Percentiles rank a stretch among this genome's conserved stretches.
Conservation (phyloP, 2,329 filamentous ascomycete species). For the Trichoderma atrobrunneum region DNA sequence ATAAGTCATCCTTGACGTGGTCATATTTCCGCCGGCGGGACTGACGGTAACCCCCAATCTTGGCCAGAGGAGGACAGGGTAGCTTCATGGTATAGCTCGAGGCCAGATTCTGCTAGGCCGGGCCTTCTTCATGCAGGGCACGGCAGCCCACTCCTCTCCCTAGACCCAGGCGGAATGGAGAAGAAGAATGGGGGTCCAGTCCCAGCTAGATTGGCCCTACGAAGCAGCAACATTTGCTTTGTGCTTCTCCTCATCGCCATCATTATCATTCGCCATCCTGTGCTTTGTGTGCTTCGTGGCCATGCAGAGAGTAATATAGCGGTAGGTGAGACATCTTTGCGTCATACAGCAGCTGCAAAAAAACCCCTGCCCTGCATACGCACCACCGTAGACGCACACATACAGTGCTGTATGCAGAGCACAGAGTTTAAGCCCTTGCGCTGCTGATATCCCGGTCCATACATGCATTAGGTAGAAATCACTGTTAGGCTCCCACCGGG, state of each 20-base stretch:
- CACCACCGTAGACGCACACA: not conserved
- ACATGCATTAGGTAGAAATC: constrained; percentile 11
- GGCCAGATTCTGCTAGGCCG: constrained; percentile 7
- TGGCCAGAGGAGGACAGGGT: not conserved
- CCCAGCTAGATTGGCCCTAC: not conserved
- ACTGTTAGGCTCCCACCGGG: not conserved
- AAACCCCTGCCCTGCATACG: not conserved
- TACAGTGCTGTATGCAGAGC: not conserved
- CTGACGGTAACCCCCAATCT: not conserved
- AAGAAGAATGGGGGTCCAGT: not conserved
- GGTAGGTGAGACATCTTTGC: not conserved
- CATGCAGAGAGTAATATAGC: not conserved
- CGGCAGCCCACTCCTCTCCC: not conserved
- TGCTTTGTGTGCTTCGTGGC: not conserved
- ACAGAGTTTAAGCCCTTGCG: not conserved
- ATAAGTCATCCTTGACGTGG: not conserved
- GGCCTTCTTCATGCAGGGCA: not conserved
- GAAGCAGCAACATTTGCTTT: not conserved
- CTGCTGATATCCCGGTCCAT: not conserved
- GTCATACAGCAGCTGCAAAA: not conserved
- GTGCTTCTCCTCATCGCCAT: not conserved
- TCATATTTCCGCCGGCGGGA: not conserved
- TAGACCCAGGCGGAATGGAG: not conserved
- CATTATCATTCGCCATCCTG: not conserved
- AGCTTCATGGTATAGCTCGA: not conserved